Percentiles rank a stretch among this genome's conserved stretches.
These are phyloP conservation scores for Ceratobasidium sp. DNA, from an alignment of 1,284 basidiomycete species.

Conservation along the genomic window DNA sequence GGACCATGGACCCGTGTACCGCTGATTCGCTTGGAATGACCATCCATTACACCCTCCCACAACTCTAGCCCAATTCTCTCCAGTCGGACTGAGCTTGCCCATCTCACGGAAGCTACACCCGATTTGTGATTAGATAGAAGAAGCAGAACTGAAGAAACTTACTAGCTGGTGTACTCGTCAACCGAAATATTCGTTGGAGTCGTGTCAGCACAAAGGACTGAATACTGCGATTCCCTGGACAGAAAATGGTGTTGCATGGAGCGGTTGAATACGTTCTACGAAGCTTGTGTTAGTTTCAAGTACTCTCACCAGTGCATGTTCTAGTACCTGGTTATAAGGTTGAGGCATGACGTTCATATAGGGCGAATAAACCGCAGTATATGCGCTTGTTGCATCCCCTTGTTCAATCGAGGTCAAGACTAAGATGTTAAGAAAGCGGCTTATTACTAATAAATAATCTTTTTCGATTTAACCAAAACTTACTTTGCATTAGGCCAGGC, in stretches of 20 bases:
- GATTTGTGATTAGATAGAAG: background rate
- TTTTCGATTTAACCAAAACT: background rate
- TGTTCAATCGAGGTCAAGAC: conserved; percentile 11
- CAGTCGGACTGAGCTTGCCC: conserved; percentile 40
- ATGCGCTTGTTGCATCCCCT: conserved; percentile 13
- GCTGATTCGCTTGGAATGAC: conserved; percentile 42
- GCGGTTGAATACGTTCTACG: conserved; percentile 37
- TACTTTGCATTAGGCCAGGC: background rate
- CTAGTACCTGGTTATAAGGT: conserved; percentile 5
- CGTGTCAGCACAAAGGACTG: conserved; percentile 22
- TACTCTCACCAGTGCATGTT: too few relatives aligned
- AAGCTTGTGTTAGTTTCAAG: background rate
- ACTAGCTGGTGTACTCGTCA: conserved; percentile 23
- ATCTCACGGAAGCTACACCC: conserved; percentile 37
- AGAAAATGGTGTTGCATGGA: conserved; percentile 22
- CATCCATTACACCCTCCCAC: conserved; percentile 44
- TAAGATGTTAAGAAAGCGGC: background rate
- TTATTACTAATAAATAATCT: conserved; percentile 9
- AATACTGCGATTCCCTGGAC: conserved; percentile 13
- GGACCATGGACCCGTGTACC: conserved; percentile 50
- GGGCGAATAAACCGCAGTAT: background rate
- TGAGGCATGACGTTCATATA: background rate
- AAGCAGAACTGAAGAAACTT: background rate
- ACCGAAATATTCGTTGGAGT: conserved; percentile 22
- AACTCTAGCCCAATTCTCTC: conserved; percentile 46